phyloP scores from a whole-genome alignment of 495 filamentous ascomycete genomes.

The Umbilicaria muhlenbergii region DNA sequence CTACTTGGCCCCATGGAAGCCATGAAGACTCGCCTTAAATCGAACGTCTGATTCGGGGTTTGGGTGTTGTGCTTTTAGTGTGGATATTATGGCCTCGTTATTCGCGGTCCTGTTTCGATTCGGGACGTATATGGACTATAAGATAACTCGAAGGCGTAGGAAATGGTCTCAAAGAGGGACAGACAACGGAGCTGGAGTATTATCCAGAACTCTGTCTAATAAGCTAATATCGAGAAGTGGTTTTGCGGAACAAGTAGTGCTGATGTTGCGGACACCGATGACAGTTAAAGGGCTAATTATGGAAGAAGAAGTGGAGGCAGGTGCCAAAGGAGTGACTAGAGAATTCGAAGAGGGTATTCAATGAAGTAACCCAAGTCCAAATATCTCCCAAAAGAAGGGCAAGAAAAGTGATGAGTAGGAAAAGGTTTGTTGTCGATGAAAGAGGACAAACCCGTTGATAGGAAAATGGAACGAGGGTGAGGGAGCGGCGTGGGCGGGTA shows the following conservation, averaged over 20 bases:
- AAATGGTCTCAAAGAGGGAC: constrained; percentile 16
- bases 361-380: constrained; percentile 12
- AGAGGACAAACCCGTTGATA: constrained; percentile 10
- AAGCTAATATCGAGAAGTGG: constrained; percentile 2
- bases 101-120: background rate
- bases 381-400: constrained; percentile 15
- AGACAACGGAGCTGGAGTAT: constrained; percentile 20
- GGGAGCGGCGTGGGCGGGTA: constrained; percentile 16
- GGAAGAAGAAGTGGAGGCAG: constrained; percentile 2
- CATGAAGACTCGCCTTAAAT: background rate
- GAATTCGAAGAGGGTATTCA: constrained; percentile 5
- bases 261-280: background rate
- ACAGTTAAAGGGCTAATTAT: background rate
- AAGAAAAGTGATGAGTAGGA: constrained; percentile 13
- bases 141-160: background rate
- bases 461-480: constrained; percentile 14
- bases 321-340: constrained; percentile 12
- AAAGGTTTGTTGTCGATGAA: constrained; percentile 11
- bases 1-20: background rate
- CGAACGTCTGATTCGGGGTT: too few relatives aligned
- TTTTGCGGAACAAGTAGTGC: background rate
- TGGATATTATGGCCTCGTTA: background rate
- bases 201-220: constrained; percentile 20
- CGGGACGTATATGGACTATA: background rate
- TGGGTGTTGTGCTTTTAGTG: background rate